phyloP scores from a whole-genome alignment of 495 filamentous ascomycete species.

The Bryoglossum gracile region DNA sequence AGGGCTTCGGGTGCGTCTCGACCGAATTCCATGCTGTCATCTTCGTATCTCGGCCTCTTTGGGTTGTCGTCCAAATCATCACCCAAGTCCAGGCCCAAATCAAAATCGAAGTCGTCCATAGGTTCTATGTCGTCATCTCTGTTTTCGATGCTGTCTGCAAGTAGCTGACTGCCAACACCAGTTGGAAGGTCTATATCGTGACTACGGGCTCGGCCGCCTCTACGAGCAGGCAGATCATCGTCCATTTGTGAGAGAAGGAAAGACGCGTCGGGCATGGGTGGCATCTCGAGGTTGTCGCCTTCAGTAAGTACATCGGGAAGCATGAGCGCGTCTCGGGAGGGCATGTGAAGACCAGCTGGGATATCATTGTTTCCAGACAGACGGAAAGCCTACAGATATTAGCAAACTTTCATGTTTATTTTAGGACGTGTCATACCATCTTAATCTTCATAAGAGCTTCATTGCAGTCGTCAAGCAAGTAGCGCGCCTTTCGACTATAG shows the following conservation, averaged over 20 bases:
- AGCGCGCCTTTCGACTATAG: constrained; percentile 93
- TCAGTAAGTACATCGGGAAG: constrained; percentile 86
- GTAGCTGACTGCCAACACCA: constrained; percentile 56
- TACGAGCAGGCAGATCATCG: constrained; percentile 45
- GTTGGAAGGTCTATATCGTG: constrained; percentile 58
- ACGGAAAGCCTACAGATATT: constrained; percentile 56
- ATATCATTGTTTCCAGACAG: constrained; percentile 74
- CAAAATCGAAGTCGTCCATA: constrained; percentile 48
- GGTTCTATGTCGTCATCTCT: constrained; percentile 40
- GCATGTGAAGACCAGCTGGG: constrained; percentile 54
- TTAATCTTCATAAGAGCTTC: constrained; percentile 97
- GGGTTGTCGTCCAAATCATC: constrained; percentile 40
- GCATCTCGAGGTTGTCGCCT: constrained; percentile 67
- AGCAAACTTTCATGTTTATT: too few species aligned
- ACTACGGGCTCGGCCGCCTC: constrained; percentile 49
- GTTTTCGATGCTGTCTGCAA: constrained; percentile 54
- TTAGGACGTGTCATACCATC: constrained; percentile 62
- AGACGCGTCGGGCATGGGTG: constrained; percentile 62
- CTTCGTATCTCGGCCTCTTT: too few species aligned
- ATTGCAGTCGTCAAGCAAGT: constrained; percentile 93
- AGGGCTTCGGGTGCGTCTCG: constrained; percentile 66
- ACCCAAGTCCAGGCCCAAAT: constrained; percentile 52
- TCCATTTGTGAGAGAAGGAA: constrained; percentile 63
- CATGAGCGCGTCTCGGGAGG: constrained; percentile 61
- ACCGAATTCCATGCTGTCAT: constrained; percentile 75